Conservation (phyloP, 2,329 filamentous ascomycete species). For the Xylariaceae sp. region DNA sequence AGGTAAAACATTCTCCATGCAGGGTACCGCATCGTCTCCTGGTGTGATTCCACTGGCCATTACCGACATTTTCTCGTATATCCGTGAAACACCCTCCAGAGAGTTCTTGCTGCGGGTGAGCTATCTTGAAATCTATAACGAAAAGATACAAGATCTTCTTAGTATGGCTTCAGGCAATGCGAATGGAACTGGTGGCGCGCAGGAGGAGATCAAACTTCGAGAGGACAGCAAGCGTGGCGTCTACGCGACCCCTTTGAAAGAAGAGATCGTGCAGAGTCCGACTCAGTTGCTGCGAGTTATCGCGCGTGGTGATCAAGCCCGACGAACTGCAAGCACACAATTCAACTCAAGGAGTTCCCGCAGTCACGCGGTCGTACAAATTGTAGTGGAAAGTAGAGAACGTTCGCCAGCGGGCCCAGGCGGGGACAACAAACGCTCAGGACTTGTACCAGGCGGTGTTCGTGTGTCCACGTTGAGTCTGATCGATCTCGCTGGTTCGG, state of each 20-base stretch:
- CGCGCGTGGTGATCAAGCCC: conserved; percentile 83
- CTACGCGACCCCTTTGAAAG: conserved; percentile 91
- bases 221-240: conserved; percentile 96
- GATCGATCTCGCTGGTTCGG: conserved; percentile 93
- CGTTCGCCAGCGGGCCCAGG: conserved; percentile 57
- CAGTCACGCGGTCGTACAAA: conserved; percentile 97
- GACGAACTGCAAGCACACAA: conserved; percentile 88
- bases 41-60: conserved; percentile 96
- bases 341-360: conserved; percentile 96
- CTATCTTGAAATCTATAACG: conserved; percentile 98
- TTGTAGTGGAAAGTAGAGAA: conserved; percentile 94
- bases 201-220: conserved; percentile 94
- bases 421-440: conserved; percentile 60
- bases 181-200: conserved; percentile 48
- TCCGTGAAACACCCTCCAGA: conserved; percentile 88
- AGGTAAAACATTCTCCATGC: conserved; percentile 99
- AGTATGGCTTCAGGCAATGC: conserved; percentile 62
- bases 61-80: conserved; percentile 98
- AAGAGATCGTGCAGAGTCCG: conserved; percentile 97
- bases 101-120: conserved; percentile 94
- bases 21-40: conserved; percentile 89
- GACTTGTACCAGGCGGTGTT: conserved; percentile 76
- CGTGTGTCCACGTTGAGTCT: conserved; percentile 91
- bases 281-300: conserved; percentile 94
- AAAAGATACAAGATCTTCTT: conserved; percentile 90